Conservation (phyloP, 208 protist species). For the Angomonas deanei region DNA sequence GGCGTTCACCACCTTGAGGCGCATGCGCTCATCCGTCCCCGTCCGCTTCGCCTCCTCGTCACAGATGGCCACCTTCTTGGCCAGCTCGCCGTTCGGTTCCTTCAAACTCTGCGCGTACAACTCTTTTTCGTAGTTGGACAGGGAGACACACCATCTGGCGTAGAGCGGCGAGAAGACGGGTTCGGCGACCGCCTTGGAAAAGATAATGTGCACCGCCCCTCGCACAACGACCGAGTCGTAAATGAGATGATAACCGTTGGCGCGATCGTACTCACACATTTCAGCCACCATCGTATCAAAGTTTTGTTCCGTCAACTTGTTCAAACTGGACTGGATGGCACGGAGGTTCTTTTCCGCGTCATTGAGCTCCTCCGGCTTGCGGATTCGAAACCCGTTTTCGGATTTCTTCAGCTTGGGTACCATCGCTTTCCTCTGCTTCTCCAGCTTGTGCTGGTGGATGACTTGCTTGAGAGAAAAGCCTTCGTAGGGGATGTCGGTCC, state of each 20-base stretch:
- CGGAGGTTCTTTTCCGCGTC: conserved; percentile 63
- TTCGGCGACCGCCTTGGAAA: conserved; percentile 81
- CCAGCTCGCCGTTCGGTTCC: conserved; percentile 26
- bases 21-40: conserved; percentile 1
- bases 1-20: neutral
- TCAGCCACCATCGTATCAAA: conserved; percentile 65
- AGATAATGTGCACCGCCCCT: conserved; percentile 75
- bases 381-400: conserved; percentile 80
- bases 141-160: conserved; percentile 63
- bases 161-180: conserved; percentile 86
- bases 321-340: conserved; percentile 70
- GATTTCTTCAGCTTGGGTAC: conserved; percentile 73
- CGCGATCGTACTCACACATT: conserved; percentile 40
- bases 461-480: conserved; percentile 74
- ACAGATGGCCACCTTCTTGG: conserved; percentile 19
- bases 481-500: conserved; percentile 39
- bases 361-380: conserved; percentile 63
- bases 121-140: conserved; percentile 75
- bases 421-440: conserved; percentile 57
- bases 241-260: conserved; percentile 31
- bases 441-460: conserved; percentile 40
- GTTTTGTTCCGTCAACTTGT: conserved; percentile 87
- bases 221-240: conserved; percentile 52
- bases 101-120: conserved; percentile 33
- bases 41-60: conserved; percentile 16